Evolutionary conservation across 306 rosid genomes (phyloP), one percentile per base, ranked within the genome.

Genomic region (Trifolium pratense): DNA sequence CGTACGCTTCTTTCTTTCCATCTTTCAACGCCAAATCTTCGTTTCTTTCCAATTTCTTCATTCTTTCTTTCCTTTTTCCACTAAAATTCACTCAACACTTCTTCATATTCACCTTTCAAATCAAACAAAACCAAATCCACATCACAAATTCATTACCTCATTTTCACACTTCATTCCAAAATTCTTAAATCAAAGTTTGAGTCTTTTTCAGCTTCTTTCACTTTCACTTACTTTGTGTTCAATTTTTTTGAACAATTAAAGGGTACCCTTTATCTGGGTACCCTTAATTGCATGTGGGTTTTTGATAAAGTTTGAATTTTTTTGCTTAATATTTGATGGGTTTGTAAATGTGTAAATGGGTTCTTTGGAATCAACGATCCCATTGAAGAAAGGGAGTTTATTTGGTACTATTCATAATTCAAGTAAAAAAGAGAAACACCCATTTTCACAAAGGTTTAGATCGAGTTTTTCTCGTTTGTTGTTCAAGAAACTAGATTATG

Each of bases 401-500:
- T 82, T 88, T 64, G 90, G 95, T 6, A 36, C 39, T 36, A 36
- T 8, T 57, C 36, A 88, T 66, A 74, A 73, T 2, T 75, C 86
- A 2, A 62, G 79, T 36, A 81, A 88, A 72, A 83, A 80, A 43
- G 96, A 92, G n/a, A 84, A 81, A 14, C 66, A 79, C 80, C 82
- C 88, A 18, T 91, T 88, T 72, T 61, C 87, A 4, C 97, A 79
- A 84, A 90, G 97, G 84, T 84, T 86, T 75, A 91, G 97, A 88
- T 95, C 97, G 83, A 90, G 91, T 78, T 88, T 95, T 78, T 91
- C 99, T 7, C 85, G 96, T 65, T 78, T 94, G 66, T 78, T 91
- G 2, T 80, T 84, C 69, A 91, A 88, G 87, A 95, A 85, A 78
- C 83, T 95, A 16, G 97, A 91, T 81, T 95, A 92, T 58, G 74